Conservation (phyloP, 164 flowering plant genomes). For the Magnolia changhungtana region DNA sequence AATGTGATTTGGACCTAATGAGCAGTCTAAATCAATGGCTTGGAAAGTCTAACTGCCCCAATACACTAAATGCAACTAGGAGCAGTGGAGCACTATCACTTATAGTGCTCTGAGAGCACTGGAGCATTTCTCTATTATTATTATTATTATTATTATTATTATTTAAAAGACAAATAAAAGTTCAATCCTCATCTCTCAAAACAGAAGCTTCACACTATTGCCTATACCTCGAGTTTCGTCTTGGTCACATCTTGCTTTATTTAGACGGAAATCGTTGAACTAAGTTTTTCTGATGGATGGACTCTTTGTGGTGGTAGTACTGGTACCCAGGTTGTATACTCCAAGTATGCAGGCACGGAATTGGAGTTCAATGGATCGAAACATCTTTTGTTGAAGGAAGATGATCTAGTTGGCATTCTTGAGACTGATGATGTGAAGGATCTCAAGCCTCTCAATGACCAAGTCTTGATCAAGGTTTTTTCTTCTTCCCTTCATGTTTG, state of each 20-base stretch:
- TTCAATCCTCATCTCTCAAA: too few relatives aligned
- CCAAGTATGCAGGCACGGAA: conserved; percentile 96
- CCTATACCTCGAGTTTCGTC: too few relatives aligned
- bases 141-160: too few relatives aligned
- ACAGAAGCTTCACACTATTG: too few relatives aligned
- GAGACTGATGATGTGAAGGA: conserved; percentile 87
- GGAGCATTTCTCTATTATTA: too few relatives aligned
- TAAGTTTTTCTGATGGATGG: not conserved
- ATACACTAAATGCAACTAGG: too few relatives aligned
- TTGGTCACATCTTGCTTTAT: not conserved
- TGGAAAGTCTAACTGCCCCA: too few relatives aligned
- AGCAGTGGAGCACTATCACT: too few relatives aligned
- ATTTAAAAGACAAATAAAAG: too few relatives aligned
- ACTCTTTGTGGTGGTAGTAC: conserved; percentile 32
- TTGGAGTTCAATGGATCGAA: conserved; percentile 68
- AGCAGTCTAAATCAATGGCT: too few relatives aligned
- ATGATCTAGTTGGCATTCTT: conserved; percentile 86
- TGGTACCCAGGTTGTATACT: conserved; percentile 79
- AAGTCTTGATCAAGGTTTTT: conserved; percentile 76
- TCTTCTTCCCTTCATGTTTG: not conserved
- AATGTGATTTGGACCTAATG: too few relatives aligned
- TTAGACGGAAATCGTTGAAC: not conserved
- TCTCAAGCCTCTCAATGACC: conserved; percentile 79
- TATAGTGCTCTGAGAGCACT: too few relatives aligned
- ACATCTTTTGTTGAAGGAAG: conserved; percentile 88